Base-by-base conservation (phyloP, 352 stramenopile species). In the Peronosclerospora sorghi region DNA sequence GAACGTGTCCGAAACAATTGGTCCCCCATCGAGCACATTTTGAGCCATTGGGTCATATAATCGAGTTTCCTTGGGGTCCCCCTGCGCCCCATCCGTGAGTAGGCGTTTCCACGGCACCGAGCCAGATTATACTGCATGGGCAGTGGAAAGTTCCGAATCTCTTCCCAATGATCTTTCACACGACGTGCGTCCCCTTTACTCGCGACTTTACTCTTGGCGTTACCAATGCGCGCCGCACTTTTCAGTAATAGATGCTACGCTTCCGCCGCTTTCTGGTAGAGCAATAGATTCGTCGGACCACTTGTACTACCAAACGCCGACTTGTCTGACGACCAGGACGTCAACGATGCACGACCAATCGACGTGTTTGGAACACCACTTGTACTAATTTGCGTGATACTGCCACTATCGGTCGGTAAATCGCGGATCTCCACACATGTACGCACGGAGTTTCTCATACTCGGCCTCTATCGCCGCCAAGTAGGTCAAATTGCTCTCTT, bases 41-140 rank as follows among this genome's bases (percentile, higher is more conserved):
- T 88, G 27, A 92, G 68, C 80, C 80, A 92, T 12, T 75, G 61
- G 12, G 71, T 87, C 80, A 92, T 92, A 55, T 92, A 92, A 45
- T 92, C 80, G n/a, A 92, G 57, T 46, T 92, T 92, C n/a, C 60
- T 92, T 92, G 19, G 80, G 74, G 59, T 92, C 90, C 43, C 80
- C 80, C 45, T 92, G 80, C 0, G 80, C 80, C 80, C 80, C 90
- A 38, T 92, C 80, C 24, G 80, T 84, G 1, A 92, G 62, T 51
- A 92, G 36, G 4, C 80, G 75, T 56, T 92, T 92, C 77, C 80
- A 92, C 1, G 80, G 80, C 23, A 88, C 78, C 14, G 75, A 90
- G 20, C 80, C 14, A 92, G 46, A 24, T 63, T 76, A 59, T 89
- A 92, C 40, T 88, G 74, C 77, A 92, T 84, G 4, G 80, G 46